These are phyloP conservation scores for Fusarium piperis DNA, from an alignment of 2,329 filamentous ascomycete species.

Conservation along the genomic window DNA sequence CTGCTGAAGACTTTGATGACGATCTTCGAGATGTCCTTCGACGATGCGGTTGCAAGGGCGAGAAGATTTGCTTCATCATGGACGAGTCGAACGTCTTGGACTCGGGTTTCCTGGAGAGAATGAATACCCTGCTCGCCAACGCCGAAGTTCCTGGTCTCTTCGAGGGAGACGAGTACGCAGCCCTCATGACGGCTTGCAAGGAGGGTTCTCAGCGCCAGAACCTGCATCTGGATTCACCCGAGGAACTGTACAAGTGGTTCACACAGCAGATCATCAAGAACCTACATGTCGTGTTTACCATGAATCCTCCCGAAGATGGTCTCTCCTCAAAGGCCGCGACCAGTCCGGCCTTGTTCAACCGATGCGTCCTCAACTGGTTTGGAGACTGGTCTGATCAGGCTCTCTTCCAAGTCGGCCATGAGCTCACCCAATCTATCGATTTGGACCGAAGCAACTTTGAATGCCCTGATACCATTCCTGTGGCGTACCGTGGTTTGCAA, in stretches of 20 bases:
- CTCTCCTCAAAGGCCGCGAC: constrained; percentile 96
- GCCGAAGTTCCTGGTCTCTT: constrained; percentile 99
- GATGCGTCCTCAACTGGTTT: constrained; percentile 99
- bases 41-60: constrained; percentile 94
- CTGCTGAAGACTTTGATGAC: constrained; percentile 97
- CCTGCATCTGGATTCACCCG: constrained; percentile 92
- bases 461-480: constrained; percentile 89
- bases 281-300: constrained; percentile 98
- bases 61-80: constrained; percentile 99
- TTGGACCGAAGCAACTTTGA: constrained; percentile 87
- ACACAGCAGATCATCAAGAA: constrained; percentile 99
- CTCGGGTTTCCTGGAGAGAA: constrained; percentile 97
- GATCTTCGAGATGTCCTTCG: constrained; percentile 94
- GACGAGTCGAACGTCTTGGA: constrained; percentile 98
- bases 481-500: constrained; percentile 86
- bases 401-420: constrained; percentile 95
- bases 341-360: constrained; percentile 97
- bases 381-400: constrained; percentile 99
- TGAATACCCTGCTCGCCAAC: constrained; percentile 98
- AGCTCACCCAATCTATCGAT: constrained; percentile 96
- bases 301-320: constrained; percentile 98
- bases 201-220: constrained; percentile 97
- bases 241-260: constrained; percentile 99
- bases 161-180: constrained; percentile 97
- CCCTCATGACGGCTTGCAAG: constrained; percentile 99